Conservation (phyloP, 805 yeast species). For the Pichia californica region DNA sequence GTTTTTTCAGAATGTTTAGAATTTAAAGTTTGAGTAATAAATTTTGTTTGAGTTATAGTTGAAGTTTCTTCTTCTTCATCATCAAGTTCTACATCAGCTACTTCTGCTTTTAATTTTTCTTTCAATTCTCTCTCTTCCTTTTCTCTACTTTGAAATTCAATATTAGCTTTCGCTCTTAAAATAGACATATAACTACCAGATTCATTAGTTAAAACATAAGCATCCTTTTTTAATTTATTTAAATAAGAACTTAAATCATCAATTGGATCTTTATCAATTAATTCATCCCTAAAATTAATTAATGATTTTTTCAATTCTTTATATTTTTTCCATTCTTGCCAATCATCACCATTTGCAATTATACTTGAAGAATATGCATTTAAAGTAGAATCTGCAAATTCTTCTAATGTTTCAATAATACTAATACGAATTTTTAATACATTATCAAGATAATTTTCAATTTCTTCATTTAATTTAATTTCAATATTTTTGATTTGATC, state of each 20-base stretch:
- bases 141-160: conserved; percentile 52
- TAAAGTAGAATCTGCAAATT: conserved; percentile 63
- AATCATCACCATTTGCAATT: conserved; percentile 38
- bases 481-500: conserved; percentile 29
- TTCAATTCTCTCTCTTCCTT: conserved; percentile 30
- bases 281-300: conserved; percentile 47
- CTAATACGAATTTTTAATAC: conserved; percentile 30
- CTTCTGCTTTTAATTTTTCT: background rate
- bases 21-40: background rate
- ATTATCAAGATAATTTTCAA: conserved; percentile 29
- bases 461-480: conserved; percentile 24
- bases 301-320: conserved; percentile 50
- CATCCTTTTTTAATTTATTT: conserved; percentile 36
- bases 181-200: conserved; percentile 54
- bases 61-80: conserved; percentile 11
- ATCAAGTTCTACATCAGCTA: background rate
- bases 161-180: conserved; percentile 50
- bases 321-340: conserved; percentile 57
- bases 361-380: conserved; percentile 58
- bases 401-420: conserved; percentile 63
- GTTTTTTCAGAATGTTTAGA: no score
- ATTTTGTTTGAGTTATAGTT: conserved; percentile 2
- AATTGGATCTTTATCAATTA: conserved; percentile 32
- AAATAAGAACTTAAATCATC: conserved; percentile 28
- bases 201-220: conserved; percentile 48